Evolutionary conservation across 257 asterid genomes (phyloP).

Genomic region (Ilex asprella): DNA sequence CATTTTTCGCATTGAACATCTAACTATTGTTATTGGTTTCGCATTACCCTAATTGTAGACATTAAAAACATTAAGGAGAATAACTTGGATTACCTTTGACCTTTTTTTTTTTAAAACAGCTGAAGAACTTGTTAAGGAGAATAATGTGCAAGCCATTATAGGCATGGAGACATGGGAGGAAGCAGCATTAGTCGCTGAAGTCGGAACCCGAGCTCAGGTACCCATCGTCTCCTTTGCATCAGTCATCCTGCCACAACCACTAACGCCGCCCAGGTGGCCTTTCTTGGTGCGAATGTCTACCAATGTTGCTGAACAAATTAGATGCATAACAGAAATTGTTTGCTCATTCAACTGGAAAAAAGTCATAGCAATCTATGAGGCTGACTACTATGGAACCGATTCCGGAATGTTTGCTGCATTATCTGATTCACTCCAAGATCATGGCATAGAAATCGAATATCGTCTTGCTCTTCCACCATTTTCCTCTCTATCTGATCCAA

Average conservation of each 20-base stretch:
- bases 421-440: neutral
- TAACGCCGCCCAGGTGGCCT: constrained; percentile 32
- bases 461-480: constrained; percentile 23
- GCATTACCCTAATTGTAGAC: no score
- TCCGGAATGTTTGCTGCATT: no score
- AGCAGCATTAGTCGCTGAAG: constrained; percentile 34
- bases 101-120: constrained; percentile 21
- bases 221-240: constrained; percentile 32
- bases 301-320: neutral
- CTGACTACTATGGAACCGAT: no score
- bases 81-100: no score
- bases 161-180: constrained; percentile 39
- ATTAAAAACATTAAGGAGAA: no score
- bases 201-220: constrained; percentile 26
- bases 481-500: constrained; percentile 20
- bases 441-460: constrained; percentile 26
- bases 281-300: constrained; percentile 31
- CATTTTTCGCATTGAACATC: no score
- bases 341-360: no score
- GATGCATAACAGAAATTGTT: no score
- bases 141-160: constrained; percentile 23
- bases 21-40: no score
- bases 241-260: constrained; percentile 8
- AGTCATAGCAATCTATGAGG: no score
- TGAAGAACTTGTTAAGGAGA: constrained; percentile 22